These are phyloP conservation scores for Heliamphora exappendiculata DNA, from an alignment of 148 eudicot species.

Conservation along the genomic window DNA sequence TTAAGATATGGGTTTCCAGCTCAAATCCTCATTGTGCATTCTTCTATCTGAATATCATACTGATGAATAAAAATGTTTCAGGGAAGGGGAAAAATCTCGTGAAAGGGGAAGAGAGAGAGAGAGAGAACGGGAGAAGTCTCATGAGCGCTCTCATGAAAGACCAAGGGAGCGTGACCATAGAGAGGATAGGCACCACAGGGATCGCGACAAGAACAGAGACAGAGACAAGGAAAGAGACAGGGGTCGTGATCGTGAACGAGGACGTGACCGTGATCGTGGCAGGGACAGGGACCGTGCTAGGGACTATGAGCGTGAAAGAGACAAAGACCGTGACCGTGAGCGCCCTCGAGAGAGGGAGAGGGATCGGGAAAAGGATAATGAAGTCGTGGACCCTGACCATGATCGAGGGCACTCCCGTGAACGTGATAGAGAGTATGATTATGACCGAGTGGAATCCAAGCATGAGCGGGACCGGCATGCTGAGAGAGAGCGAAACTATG, in stretches of 20 bases:
- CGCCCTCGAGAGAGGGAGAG: conserved; percentile 51
- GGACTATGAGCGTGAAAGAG: conserved; percentile 43
- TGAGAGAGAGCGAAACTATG: conserved; percentile 47
- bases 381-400: conserved; percentile 37
- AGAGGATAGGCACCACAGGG: conserved; percentile 88
- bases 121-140: conserved; percentile 66
- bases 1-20: not conserved
- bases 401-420: conserved; percentile 76
- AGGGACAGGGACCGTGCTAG: conserved; percentile 50
- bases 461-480: conserved; percentile 58
- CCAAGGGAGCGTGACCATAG: conserved; percentile 83
- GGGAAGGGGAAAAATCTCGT: conserved; percentile 93
- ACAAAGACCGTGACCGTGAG: conserved; percentile 24
- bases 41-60: not conserved
- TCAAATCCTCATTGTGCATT: not conserved
- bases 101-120: conserved; percentile 75
- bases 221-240: conserved; percentile 51
- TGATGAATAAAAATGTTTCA: conserved; percentile 23
- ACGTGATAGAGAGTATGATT: conserved; percentile 42
- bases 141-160: conserved; percentile 76
- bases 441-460: conserved; percentile 47
- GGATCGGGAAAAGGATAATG: conserved; percentile 55
- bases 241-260: conserved; percentile 45
- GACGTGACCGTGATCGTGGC: conserved; percentile 59
- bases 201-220: conserved; percentile 78